Base-by-base conservation (phyloP, 163 green algal species). In the Trebouxia gelatinosa region DNA sequence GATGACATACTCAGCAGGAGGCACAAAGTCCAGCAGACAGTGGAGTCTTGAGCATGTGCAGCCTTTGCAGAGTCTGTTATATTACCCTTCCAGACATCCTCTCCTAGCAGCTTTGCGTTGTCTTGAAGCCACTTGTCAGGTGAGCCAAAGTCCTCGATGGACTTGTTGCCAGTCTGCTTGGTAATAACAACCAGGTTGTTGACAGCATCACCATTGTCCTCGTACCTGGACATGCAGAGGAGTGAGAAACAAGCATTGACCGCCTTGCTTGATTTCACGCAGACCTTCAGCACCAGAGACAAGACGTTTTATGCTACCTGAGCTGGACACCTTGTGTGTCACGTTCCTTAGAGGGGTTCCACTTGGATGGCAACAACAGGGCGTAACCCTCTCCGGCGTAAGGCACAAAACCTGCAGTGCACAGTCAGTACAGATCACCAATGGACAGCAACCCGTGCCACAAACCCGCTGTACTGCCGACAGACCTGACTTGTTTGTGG, bases 141-240 rank as follows among this genome's bases (percentile, higher is more conserved):
- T 43, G 82, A 80, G 78, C 95, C 95, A 61, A 90, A 96, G 77
- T 92, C 89, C 40, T 88, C 85, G 68, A 99, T 96, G 80, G 68
- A 88, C 78, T 46, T 85, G 89, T 97, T 97, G 88, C 84, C 87
- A 1, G 93, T 89, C 74, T 88, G 82, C 77, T 92, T 84, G 38
- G 81, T 84, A 46, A 96, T 88, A 23, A 99, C 89, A 31, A 89
- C 51, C 54, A 97, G 40, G 94, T 98, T 92, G 91, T 95, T 97
- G 51, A 97, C 90, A 39, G 89, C 87, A 70, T 98, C 94, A 78
- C 88, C 89, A 89, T 98, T 99, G 91, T 99, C 95, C 91, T 98
- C 94, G 77, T 97, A 98, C 66, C 93, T 95, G 83, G n/a, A n/a
- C n/a, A n/a, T n/a, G n/a, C n/a, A n/a, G n/a, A n/a, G n/a, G n/a